Base-by-base conservation (phyloP, 2,329 filamentous ascomycete genomes). In the Exophiala xenobiotica region DNA sequence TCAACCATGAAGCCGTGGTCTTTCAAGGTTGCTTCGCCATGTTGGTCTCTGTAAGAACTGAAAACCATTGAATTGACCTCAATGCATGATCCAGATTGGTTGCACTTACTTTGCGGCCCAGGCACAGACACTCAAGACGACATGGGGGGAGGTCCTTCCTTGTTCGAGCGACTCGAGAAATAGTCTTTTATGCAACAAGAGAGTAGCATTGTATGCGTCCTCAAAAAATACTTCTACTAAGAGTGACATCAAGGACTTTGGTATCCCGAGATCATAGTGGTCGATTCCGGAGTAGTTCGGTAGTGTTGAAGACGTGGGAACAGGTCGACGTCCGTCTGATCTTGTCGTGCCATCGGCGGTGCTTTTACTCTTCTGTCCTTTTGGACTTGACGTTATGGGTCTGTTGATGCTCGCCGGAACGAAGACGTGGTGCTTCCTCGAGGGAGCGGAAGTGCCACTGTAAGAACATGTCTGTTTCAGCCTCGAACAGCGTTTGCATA, bases 1-100 rank as follows among this genome's bases (percentile, higher is more conserved):
- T 48, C 45, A 27, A 39, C 16, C 45, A 41, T 41, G n/a, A 48
- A 48, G 33, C 45, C 45, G 7, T 48, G 45, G 18, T 40, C 33
- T 26, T 29, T 39, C 14, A 48, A 22, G 2, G 31, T 20, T 3
- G 31, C 16, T 16, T 40, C 11, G 6, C 45, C 45, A 27, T 48
- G 6, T 3, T 41, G 2, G 16, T 48, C 45, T 19, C 33, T 31
- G 23, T 48, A 48, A 18, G 26, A 48, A 18, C 45, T 48, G 22
- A 23, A 31, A n/a, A n/a, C n/a, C n/a, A n/a, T n/a, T n/a, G n/a
- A n/a, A n/a, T n/a, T n/a, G n/a, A n/a, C n/a, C n/a, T n/a, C n/a
- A n/a, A n/a, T n/a, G n/a, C n/a, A n/a, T n/a, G n/a, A n/a, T n/a
- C n/a, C n/a, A n/a, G n/a, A n/a, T n/a, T n/a, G n/a, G n/a, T n/a